Conservation (phyloP, 495 filamentous ascomycete species). For the Monascus purpureus region DNA sequence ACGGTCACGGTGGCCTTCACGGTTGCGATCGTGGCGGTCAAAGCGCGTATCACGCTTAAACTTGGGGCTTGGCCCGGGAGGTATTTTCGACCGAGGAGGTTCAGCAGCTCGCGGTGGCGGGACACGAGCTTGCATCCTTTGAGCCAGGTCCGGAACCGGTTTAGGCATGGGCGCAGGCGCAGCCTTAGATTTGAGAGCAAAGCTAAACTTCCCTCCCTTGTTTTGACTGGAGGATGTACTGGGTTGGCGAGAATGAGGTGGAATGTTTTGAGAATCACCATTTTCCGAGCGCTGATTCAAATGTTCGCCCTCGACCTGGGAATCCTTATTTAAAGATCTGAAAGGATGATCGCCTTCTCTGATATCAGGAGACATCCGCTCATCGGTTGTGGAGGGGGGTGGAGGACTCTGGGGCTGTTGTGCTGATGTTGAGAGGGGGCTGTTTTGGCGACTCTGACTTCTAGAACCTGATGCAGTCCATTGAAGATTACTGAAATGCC, state of each 20-base stretch:
- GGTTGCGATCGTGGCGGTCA: constrained; percentile 22
- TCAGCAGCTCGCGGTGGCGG: constrained; percentile 26
- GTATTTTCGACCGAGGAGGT: constrained; percentile 24
- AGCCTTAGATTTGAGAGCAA: constrained; percentile 70
- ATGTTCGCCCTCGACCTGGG: constrained; percentile 47
- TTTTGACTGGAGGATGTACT: constrained; percentile 35
- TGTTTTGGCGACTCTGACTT: constrained; percentile 16
- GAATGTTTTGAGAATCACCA: constrained; percentile 26
- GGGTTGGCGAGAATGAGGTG: constrained; percentile 33
- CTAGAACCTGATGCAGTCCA: constrained; percentile 38
- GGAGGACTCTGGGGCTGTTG: constrained; percentile 14
- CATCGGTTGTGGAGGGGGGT: constrained; percentile 16
- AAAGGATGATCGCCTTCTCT: constrained; percentile 48
- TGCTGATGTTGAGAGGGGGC: constrained; percentile 16
- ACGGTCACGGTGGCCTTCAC: constrained; percentile 30
- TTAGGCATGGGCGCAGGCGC: constrained; percentile 43
- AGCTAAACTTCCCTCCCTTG: constrained; percentile 67
- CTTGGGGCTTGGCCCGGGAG: constrained; percentile 24
- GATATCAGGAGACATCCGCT: constrained; percentile 18
- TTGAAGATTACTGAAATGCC: constrained; percentile 45
- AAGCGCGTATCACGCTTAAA: constrained; percentile 30
- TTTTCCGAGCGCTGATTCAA: constrained; percentile 20
- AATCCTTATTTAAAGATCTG: constrained; percentile 42
- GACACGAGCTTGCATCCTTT: constrained; percentile 49
- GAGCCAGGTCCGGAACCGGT: constrained; percentile 52